Base-by-base conservation (phyloP, 129 eudicot genomes). In the Erigeron canadensis region DNA sequence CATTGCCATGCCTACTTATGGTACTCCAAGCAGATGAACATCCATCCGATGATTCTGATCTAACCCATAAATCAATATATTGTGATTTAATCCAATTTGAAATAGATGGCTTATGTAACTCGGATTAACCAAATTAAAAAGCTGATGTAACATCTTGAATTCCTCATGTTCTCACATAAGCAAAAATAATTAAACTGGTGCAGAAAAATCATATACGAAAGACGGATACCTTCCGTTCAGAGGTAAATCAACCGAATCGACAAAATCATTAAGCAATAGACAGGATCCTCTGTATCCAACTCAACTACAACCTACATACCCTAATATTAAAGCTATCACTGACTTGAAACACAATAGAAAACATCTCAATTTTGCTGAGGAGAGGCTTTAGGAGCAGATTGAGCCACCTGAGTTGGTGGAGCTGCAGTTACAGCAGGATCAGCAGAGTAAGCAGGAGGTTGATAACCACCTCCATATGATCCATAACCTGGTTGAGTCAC, bases 341-440 rank as follows among this genome's bases (percentile, higher is more conserved):
- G 23, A 67, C 67, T 38, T 5, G 1, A 23, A 48, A 5, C 44
- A 4, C 28, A 50, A 10, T 53, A 69, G 2, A 66, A 43, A 37
- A 46, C 39, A 5, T 67, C 48, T 84, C 48, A 85, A 63, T 93
- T 88, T 75, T 83, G 81, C 79, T 83, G 81, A 0, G 97, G 90
- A 6, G 96, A 86, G n/a, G 94, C 77, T 75, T 91, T 84, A 4
- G 91, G 75, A 78, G 77, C 73, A 17, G 97, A 85, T 67, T 64
- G 94, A 70, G 78, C 84, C 45, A 84, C 74, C 80, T 75, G 84
- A 37, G 87, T 69, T 41, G 75, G 76, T 4, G 86, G 81, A 63
- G 86, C 34, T 12, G 47, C 64, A 16, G 84, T 69, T 12, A 34
- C 64, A 16, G 84, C 65, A n/a, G 76, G 78, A 74, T 88, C 93